These are phyloP conservation scores for Graphilbum sp. DNA, from an alignment of 2,329 filamentous ascomycete species.

Conservation along the genomic window DNA sequence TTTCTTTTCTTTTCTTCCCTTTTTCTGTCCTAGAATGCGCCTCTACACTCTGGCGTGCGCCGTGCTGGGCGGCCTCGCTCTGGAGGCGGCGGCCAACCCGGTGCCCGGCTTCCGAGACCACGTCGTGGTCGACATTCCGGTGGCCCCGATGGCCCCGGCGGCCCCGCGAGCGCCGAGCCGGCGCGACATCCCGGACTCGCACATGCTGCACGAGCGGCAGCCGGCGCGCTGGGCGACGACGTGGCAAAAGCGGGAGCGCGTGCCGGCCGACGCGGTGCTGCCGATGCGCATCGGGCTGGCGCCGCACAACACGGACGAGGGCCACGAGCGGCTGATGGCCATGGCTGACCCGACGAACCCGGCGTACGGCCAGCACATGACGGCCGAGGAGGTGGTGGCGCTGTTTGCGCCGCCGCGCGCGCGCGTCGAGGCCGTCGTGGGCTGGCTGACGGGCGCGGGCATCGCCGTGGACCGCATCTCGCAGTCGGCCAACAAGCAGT, in stretches of 20 bases:
- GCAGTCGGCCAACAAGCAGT: conserved; percentile 12
- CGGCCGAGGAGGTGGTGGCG: conserved; percentile 18
- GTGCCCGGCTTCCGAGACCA: not conserved
- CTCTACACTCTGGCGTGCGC: conserved; percentile 1
- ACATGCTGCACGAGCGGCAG: conserved; percentile 18
- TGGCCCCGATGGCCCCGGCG: not conserved
- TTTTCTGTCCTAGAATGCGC: too few species aligned
- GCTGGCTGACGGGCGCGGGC: conserved; percentile 18
- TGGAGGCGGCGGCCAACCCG: conserved; percentile 3
- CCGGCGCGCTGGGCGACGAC: conserved; percentile 9
- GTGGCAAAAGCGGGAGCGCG: conserved; percentile 14
- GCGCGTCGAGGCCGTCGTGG: conserved; percentile 16
- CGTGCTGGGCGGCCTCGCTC: conserved; percentile 1
- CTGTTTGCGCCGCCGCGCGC: conserved; percentile 20
- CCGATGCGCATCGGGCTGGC: conserved; percentile 11
- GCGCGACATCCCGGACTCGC: conserved; percentile 7
- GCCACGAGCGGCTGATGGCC: conserved; percentile 16
- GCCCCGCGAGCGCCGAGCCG: not conserved
- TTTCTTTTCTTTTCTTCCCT: too few species aligned
- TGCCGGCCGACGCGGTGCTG: conserved; percentile 10
- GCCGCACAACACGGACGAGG: conserved; percentile 14
- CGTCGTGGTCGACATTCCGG: not conserved
- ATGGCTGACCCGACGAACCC: conserved; percentile 14
- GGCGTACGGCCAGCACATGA: conserved; percentile 22
- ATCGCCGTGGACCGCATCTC: conserved; percentile 11